Conservation (phyloP, 257 asterid species). For the Primulina eburnea region DNA sequence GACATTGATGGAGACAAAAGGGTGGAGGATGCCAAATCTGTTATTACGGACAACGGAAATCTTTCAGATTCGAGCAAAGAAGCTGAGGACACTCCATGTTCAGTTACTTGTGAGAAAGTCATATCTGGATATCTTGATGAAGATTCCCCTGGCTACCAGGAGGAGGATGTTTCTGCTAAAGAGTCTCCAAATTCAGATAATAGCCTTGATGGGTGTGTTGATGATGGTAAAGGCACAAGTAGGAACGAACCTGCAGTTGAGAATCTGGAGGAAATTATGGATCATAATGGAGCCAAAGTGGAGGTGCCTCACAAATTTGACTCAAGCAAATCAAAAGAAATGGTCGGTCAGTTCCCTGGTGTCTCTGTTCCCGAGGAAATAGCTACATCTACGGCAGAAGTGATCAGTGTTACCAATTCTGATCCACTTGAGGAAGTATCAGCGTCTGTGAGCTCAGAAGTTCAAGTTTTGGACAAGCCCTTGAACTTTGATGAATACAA, state of each 20-base stretch:
- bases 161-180: slow-evolving; percentile 41
- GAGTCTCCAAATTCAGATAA: slow-evolving; percentile 30
- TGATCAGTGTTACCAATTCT: slow-evolving; percentile 19
- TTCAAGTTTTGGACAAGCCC: slow-evolving; percentile 37
- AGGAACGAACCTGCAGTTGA: slow-evolving; percentile 21
- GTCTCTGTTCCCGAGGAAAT: slow-evolving; percentile 31
- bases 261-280: slow-evolving; percentile 30
- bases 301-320: slow-evolving; percentile 29
- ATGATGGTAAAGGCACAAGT: slow-evolving; percentile 12
- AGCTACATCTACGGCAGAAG: slow-evolving; percentile 27
- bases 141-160: slow-evolving; percentile 48
- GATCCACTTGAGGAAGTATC: slow-evolving; percentile 37
- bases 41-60: slow-evolving; percentile 45
- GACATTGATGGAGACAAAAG: slow-evolving; percentile 37
- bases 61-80: slow-evolving; percentile 67
- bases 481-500: slow-evolving; percentile 52
- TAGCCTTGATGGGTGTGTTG: slow-evolving; percentile 17
- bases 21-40: slow-evolving; percentile 57
- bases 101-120: slow-evolving; percentile 40
- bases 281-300: slow-evolving; percentile 21
- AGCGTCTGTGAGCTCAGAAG: slow-evolving; percentile 25
- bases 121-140: slow-evolving; percentile 34
- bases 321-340: slow-evolving; percentile 28
- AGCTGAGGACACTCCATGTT: slow-evolving; percentile 49
- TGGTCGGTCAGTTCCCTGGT: slow-evolving; percentile 22